Base-by-base conservation (phyloP, 768 basidiomycete genomes). In the Thelephora aurantiotincta region DNA sequence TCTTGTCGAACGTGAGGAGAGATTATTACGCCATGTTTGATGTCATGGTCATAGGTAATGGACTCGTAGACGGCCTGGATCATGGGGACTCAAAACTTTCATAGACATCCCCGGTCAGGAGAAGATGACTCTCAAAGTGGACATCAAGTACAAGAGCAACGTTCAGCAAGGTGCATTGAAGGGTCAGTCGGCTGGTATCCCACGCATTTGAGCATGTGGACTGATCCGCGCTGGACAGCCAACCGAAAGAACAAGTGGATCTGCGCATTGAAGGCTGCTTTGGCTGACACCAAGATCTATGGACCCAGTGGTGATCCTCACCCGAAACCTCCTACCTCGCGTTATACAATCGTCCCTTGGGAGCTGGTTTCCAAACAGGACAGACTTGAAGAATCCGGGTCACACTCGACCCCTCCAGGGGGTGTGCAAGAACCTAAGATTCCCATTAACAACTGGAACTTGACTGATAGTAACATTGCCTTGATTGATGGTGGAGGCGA, bases 161-260 rank as follows among this genome's bases (percentile, higher is more conserved):
- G 80, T 77, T 65, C 89, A 92, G 59, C 81, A 84, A 55, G 79
- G 77, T 16, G 77, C 79, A 2, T 65, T 86, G 7, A 84, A 78
- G 71, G 68, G 80, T 80, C 55, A 13, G 41, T 20, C 23, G 7
- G 35, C 6, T n/a, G 11, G 16, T 42, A 38, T 48, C 43, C 43
- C 36, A 22, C 14, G 20, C 11, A 7, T 22, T 19, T 43, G 16
- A 6, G 12, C 43, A 6, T 23, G 5, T 6, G 33, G 14, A 14
- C 16, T 34, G 22, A 37, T 12, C 30, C 20, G 19, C 30, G 19
- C 30, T 2, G 3, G 16, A 23, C 57, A 79, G 80, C 80, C 1
- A 79, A 81, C 63, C 74, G 89, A 47, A 75, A 87, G 33, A 92
- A 92, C 68, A 93, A 89, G 64, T 93, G 89, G 89, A 74, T 92